These are phyloP conservation scores for Paecilomyces dactylethromorphus DNA, from an alignment of 2,329 filamentous ascomycete genomes.

Conservation along the genomic window DNA sequence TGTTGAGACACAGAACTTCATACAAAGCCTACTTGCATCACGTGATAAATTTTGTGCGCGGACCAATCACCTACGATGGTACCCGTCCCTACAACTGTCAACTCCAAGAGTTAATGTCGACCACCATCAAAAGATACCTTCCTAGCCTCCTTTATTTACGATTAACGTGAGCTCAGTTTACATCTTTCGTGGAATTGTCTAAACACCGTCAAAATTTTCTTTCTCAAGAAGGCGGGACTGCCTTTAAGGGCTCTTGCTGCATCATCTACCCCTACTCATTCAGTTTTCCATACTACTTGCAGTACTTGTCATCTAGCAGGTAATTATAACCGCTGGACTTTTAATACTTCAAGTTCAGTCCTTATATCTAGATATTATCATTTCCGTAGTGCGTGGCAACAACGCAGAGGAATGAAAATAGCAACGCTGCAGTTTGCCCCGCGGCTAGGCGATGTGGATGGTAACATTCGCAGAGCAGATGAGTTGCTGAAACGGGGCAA, in stretches of 20 bases:
- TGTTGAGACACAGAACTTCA: background rate
- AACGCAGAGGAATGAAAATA: constrained; percentile 33
- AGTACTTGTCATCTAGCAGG: background rate
- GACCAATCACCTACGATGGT: background rate
- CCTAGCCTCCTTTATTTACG: background rate
- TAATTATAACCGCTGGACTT: background rate
- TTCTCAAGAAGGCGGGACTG: background rate
- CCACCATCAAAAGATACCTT: background rate
- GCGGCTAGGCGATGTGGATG: constrained; percentile 35
- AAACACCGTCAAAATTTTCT: background rate
- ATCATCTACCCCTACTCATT: background rate
- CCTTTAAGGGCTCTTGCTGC: background rate
- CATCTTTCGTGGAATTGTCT: background rate
- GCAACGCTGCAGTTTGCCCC: constrained; percentile 43
- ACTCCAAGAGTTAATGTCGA: background rate
- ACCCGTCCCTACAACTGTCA: background rate
- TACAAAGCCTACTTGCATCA: background rate
- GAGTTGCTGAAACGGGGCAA: constrained; percentile 33
- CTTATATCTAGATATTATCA: background rate
- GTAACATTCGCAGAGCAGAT: constrained; percentile 40
- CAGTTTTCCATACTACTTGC: background rate
- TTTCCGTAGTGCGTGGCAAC: background rate
- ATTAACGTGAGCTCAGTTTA: background rate
- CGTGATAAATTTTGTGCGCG: background rate
- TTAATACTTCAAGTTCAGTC: background rate